phyloP scores from a whole-genome alignment of 1,284 basidiomycete genomes.

The Papiliotrema fonsecae region DNA sequence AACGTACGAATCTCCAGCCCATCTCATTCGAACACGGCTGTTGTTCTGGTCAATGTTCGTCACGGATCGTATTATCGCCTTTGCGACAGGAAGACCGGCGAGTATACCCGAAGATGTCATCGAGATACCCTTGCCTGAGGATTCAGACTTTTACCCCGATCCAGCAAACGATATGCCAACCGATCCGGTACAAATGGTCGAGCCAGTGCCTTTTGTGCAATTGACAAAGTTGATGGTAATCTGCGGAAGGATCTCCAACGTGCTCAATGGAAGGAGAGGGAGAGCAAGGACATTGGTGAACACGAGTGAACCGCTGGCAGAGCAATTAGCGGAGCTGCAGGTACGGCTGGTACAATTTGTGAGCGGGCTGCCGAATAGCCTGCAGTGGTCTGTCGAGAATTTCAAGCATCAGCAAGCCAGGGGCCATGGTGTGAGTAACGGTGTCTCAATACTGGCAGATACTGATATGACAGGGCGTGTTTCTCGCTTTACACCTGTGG shows the following conservation, averaged over 20 bases:
- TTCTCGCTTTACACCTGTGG: conserved; percentile 39
- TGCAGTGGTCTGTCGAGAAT: conserved; percentile 48
- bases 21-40: conserved; percentile 44
- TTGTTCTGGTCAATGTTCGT: conserved; percentile 49
- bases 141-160: conserved; percentile 48
- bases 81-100: conserved; percentile 36
- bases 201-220: conserved; percentile 48
- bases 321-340: conserved; percentile 45
- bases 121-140: conserved; percentile 48
- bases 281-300: conserved; percentile 43
- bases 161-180: conserved; percentile 33
- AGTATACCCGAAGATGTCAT: conserved; percentile 49
- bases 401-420: conserved; percentile 48
- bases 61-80: conserved; percentile 49
- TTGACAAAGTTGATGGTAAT: conserved; percentile 49
- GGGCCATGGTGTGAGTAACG: conserved; percentile 41
- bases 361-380: conserved; percentile 39
- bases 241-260: conserved; percentile 47
- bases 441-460: background rate
- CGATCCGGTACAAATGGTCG: conserved; percentile 26
- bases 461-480: conserved; percentile 22
- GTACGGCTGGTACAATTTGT: conserved; percentile 47
- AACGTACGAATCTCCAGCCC: conserved; percentile 48
- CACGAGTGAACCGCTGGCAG: conserved; percentile 30
- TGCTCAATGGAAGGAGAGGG: conserved; percentile 49